phyloP scores from a whole-genome alignment of 192 early-diverging fungal genomes.

The Coemansia sp. region DNA sequence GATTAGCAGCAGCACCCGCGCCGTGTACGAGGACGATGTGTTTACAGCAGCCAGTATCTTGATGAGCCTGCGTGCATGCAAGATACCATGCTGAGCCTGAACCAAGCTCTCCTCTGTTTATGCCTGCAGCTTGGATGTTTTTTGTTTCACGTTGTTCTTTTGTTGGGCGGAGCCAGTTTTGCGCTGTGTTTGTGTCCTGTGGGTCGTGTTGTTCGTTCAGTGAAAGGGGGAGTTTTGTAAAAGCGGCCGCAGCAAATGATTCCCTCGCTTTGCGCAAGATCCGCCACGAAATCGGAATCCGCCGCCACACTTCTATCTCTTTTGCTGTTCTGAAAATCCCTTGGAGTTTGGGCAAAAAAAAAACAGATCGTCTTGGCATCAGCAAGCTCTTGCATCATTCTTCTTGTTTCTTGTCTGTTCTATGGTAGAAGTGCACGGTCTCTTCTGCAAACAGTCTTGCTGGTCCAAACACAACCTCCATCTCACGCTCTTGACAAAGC shows the following conservation, averaged over 20 bases:
- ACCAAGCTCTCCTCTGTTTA: too few relatives aligned
- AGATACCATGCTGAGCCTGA: conserved; percentile 47
- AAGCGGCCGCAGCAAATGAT: not conserved
- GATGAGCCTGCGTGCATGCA: conserved; percentile 55
- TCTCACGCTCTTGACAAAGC: not conserved
- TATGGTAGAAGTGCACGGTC: too few relatives aligned
- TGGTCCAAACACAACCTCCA: not conserved
- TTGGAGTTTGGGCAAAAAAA: not conserved
- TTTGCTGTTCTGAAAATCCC: not conserved
- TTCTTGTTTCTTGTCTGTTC: too few relatives aligned
- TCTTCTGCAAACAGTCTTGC: too few relatives aligned
- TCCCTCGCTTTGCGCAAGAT: not conserved
- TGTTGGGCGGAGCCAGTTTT: not conserved
- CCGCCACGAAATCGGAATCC: conserved; percentile 5
- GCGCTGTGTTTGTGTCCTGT: not conserved
- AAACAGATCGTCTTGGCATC: too few relatives aligned
- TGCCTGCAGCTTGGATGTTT: not conserved
- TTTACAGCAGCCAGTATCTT: conserved; percentile 52
- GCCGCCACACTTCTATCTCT: conserved; percentile 1
- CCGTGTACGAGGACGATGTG: conserved; percentile 42
- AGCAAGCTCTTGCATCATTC: too few relatives aligned
- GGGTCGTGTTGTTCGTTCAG: too few relatives aligned
- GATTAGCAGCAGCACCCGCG: not conserved
- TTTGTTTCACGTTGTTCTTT: not conserved
- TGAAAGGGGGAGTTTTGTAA: not conserved